Evolutionary conservation across 2,329 filamentous ascomycete genomes (phyloP).

Genomic region (Ophiostoma montium): DNA sequence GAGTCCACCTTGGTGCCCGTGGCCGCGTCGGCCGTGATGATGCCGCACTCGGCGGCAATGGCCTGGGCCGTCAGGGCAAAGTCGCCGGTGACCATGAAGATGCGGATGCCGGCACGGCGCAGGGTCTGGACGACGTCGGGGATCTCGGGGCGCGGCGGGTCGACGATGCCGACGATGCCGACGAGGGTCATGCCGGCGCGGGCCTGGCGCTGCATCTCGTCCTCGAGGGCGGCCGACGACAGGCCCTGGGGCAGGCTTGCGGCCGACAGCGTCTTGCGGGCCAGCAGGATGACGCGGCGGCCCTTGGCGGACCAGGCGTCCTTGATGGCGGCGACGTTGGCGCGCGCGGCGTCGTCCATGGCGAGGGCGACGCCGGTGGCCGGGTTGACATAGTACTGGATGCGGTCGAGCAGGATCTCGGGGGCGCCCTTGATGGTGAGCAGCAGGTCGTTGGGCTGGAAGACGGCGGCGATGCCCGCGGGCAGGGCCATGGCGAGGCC

Average conservation of each 20-base stretch:
- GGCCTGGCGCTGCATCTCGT: conserved; percentile 39
- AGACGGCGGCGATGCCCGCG: conserved; percentile 20
- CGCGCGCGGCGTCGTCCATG: conserved; percentile 31
- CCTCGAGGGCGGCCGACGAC: conserved; percentile 38
- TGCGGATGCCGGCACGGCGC: conserved; percentile 55
- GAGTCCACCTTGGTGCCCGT: conserved; percentile 36
- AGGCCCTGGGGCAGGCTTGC: conserved; percentile 24
- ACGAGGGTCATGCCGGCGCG: conserved; percentile 49
- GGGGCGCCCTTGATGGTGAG: conserved; percentile 70
- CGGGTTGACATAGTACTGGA: conserved; percentile 37
- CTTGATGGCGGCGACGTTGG: conserved; percentile 43
- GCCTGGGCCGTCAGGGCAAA: conserved; percentile 61
- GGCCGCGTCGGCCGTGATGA: conserved; percentile 34
- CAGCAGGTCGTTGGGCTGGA: conserved; percentile 27
- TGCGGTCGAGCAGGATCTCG: conserved; percentile 54
- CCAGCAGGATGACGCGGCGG: conserved; percentile 52
- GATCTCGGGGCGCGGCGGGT: conserved; percentile 63
- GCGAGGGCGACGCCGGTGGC: conserved; percentile 37
- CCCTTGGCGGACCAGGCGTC: conserved; percentile 55
- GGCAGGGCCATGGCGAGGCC: conserved; percentile 26
- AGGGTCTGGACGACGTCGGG: conserved; percentile 51
- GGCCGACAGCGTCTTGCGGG: conserved; percentile 40
- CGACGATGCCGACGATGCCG: conserved; percentile 64
- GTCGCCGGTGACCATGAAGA: conserved; percentile 73
- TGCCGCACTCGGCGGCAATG: conserved; percentile 59